Percentiles rank a stretch among this genome's conserved stretches.
Evolutionary conservation across 768 basidiomycete genomes (phyloP).

Genomic region (Termitomyces sp.): DNA sequence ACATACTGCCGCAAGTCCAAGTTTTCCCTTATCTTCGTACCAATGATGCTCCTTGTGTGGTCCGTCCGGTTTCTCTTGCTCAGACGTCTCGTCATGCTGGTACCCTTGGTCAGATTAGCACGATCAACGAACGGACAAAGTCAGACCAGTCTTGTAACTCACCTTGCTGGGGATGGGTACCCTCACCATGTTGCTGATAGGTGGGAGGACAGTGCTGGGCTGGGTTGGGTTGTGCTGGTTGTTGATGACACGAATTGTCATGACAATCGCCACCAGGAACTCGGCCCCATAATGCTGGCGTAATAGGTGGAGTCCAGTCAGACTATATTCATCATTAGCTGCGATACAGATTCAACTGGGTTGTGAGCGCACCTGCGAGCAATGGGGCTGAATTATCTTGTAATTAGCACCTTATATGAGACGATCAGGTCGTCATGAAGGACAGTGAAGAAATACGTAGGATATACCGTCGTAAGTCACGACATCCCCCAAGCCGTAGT

Average conservation of each 20-base stretch:
- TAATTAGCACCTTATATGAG: slow-evolving; percentile 43
- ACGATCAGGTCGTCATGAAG: not conserved
- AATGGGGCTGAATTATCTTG: slow-evolving; percentile 70
- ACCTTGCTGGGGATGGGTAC: slow-evolving; percentile 9
- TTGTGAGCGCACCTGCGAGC: slow-evolving; percentile 48
- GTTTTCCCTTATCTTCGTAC: slow-evolving; percentile 53
- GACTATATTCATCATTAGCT: slow-evolving; percentile 28
- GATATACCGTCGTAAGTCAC: slow-evolving; percentile 52
- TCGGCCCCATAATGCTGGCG: slow-evolving; percentile 67
- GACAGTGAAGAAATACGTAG: not conserved
- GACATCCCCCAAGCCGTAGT: slow-evolving; percentile 24
- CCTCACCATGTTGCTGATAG: slow-evolving; percentile 16
- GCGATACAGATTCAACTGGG: not conserved
- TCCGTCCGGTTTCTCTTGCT: slow-evolving; percentile 15
- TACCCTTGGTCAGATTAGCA: slow-evolving; percentile 2
- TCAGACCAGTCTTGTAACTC: not conserved
- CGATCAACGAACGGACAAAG: slow-evolving; percentile 3
- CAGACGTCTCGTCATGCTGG: slow-evolving; percentile 10
- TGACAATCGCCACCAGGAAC: slow-evolving; percentile 25
- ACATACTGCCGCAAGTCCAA: slow-evolving; percentile 47
- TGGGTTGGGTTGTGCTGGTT: slow-evolving; percentile 22
- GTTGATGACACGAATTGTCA: slow-evolving; percentile 21
- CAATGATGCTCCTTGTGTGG: slow-evolving; percentile 51
- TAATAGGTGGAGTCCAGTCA: slow-evolving; percentile 61
- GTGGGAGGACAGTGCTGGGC: slow-evolving; percentile 22